Evolutionary conservation across 2,329 filamentous ascomycete species (phyloP), one percentile per base, ranked within the genome.

Genomic region (Drechslerella coelobrocha): DNA sequence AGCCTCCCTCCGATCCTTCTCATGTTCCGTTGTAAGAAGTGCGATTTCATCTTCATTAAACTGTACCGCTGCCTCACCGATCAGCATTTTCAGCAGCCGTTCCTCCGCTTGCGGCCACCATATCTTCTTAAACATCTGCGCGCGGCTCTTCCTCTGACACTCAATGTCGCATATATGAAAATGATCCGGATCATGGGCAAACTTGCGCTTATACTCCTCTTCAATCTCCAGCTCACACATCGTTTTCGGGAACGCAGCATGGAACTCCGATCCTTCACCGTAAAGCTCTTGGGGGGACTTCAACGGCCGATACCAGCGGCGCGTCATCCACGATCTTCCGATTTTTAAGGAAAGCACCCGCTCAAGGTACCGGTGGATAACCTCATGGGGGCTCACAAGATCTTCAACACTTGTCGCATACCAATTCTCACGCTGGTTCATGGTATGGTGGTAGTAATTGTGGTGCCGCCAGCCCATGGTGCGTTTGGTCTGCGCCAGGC

Each of bases 51-150:
- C 66, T 29, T 48, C n/a, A 26, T 52, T 71, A 21, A 71, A 29
- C 8, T 31, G 31, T 9, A 71, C 43, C 4, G 19, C 37, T 4
- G 43, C n/a, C 2, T 14, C 26, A 0, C 66, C 66, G 1, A 59
- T 39, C 17, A 71, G 45, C 53, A 60, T 63, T 8, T 51, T 31
- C 21, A 71, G 14, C 41, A 63, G 51, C 21, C 23, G 27, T 19
- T 55, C 37, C 48, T 71, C 66, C 3, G 66, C 59, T 19, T 31
- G 31, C 17, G 59, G 59, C 59, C 59, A 71, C 59, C 59, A 71
- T 0, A 24, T 14, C 39, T 63, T 43, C 7, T 48, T 62, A n/a
- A 71, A 71, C 43, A 48, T 12, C 17, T 1, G 19, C 1, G 39
- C 53, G 14, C 43, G 50, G 12, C 54, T 60, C 23, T 55, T 59